phyloP scores from a whole-genome alignment of 192 early-diverging fungal genomes.

The Phlyctochytrium arcticum region DNA sequence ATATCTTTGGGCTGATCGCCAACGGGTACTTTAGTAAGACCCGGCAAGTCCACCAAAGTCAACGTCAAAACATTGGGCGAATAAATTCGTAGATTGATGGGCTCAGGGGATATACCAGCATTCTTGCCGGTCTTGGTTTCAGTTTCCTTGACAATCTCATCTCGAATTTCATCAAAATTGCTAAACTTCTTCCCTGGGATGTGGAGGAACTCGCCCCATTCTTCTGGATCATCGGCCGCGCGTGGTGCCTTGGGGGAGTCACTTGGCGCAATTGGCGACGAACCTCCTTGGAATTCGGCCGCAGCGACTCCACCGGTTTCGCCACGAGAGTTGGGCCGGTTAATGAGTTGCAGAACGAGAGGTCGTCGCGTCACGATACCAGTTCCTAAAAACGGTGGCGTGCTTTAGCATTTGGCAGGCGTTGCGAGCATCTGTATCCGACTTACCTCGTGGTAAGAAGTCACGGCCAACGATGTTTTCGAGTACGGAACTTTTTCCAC shows the following conservation, averaged over 20 bases:
- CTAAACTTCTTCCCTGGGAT: constrained; percentile 94
- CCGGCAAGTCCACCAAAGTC: constrained; percentile 98
- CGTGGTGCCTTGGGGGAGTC: constrained; percentile 10
- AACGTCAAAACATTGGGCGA: constrained; percentile 98
- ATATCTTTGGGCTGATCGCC: constrained; percentile 99
- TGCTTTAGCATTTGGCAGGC: background rate
- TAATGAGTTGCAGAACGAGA: constrained; percentile 95
- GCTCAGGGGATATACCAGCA: constrained; percentile 85
- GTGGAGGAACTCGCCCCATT: constrained; percentile 99
- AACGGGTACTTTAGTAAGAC: constrained; percentile 98
- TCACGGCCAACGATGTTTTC: constrained; percentile 98
- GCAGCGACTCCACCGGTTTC: constrained; percentile 51
- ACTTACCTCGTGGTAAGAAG: constrained; percentile 85
- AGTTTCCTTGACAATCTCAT: constrained; percentile 92
- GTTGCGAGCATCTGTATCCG: background rate
- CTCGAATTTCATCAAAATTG: constrained; percentile 95
- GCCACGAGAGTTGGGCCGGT: constrained; percentile 68
- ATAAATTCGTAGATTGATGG: constrained; percentile 96
- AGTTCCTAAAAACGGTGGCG: constrained; percentile 53
- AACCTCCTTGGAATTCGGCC: constrained; percentile 21
- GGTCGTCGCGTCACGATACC: constrained; percentile 98
- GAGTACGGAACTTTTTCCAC: constrained; percentile 95
- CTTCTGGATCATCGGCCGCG: constrained; percentile 37
- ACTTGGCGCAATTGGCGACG: constrained; percentile 5
- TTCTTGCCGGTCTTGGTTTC: constrained; percentile 58